phyloP scores from a whole-genome alignment of 192 early-diverging fungal genomes.

The Backusella parvicylindrica region DNA sequence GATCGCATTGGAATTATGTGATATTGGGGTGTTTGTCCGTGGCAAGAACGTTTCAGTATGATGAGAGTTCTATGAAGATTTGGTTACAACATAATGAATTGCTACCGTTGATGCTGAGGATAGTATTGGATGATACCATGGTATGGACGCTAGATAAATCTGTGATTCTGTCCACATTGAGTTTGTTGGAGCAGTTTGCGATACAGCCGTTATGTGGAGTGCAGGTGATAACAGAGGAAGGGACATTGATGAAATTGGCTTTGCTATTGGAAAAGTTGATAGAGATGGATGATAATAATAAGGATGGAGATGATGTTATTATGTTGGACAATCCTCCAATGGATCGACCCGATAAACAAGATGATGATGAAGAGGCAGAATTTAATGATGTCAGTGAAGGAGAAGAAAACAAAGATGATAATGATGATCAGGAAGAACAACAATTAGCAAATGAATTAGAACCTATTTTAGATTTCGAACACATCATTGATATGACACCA shows the following conservation, averaged over 20 bases:
- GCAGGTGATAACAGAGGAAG: not conserved
- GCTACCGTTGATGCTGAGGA: not conserved
- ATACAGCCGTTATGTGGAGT: not conserved
- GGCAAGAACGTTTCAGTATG: not conserved
- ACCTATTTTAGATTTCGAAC: not conserved
- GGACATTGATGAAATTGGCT: not conserved
- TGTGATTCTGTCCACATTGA: not conserved
- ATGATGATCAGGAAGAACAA: not conserved
- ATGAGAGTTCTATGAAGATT: not conserved
- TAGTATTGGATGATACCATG: not conserved
- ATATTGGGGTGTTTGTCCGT: not conserved
- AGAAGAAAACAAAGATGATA: not conserved
- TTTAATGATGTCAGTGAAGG: not conserved
- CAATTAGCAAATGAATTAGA: not conserved
- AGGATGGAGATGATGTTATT: not conserved
- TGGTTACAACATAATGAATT: not conserved
- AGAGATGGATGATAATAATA: not conserved
- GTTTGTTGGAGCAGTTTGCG: not conserved
- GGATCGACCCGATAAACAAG: not conserved
- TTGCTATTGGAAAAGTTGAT: not conserved
- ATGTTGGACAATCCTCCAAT: too few species aligned
- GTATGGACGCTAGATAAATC: not conserved
- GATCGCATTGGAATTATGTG: not conserved
- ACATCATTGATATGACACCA: not conserved
- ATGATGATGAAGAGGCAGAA: not conserved